Percentiles rank a stretch among this genome's conserved stretches.
These are phyloP conservation scores for Mallotus repandus DNA, from an alignment of 441 rosid genomes.

Conservation along the genomic window DNA sequence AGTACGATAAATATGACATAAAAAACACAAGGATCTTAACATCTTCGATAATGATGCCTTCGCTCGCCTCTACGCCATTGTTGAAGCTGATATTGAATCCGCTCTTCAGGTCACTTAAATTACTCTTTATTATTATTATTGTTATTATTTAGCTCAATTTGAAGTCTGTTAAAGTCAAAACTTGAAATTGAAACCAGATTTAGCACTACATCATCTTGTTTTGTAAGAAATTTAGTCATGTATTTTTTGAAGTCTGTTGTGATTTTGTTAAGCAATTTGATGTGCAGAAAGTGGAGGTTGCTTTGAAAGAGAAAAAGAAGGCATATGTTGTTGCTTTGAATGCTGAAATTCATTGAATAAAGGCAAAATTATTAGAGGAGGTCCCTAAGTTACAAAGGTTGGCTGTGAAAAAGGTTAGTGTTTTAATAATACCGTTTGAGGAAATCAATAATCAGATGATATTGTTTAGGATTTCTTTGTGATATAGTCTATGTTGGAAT, in stretches of 20 bases:
- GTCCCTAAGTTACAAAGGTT: constrained; percentile 90
- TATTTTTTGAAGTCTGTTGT: background rate
- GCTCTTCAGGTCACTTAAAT: constrained; percentile 74
- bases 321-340: constrained; percentile 87
- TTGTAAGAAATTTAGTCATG: background rate
- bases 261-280: constrained; percentile 10
- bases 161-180: no score
- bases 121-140: no score
- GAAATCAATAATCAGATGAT: no score
- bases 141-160: no score
- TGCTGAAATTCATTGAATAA: constrained; percentile 87
- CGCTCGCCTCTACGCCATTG: constrained; percentile 67
- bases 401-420: constrained; percentile 81
- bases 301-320: constrained; percentile 72
- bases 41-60: constrained; percentile 91
- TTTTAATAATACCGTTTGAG: constrained; percentile 1
- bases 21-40: constrained; percentile 72
- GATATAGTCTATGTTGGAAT: no score
- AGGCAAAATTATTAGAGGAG: constrained; percentile 87
- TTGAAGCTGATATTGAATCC: constrained; percentile 71
- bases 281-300: constrained; percentile 74
- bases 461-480: background rate
- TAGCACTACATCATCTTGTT: background rate
- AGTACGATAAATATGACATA: constrained; percentile 92
- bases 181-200: background rate